Evolutionary conservation across 192 early-diverging fungal genomes (phyloP).

Genomic region (Entomortierella beljakovae): DNA sequence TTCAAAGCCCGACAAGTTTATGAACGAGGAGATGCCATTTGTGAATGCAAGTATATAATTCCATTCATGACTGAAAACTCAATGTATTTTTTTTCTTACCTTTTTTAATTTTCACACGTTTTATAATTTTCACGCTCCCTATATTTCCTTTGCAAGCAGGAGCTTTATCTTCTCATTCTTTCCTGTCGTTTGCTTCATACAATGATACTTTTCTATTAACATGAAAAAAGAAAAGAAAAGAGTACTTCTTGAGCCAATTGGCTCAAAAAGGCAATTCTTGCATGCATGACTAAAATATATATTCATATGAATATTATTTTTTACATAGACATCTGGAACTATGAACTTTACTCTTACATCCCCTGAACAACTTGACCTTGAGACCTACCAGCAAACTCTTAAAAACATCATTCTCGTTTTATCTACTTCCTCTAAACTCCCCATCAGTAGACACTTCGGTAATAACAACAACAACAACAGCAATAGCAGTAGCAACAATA

Average conservation of each 20-base stretch:
- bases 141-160: too few relatives aligned
- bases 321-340: slow-evolving; percentile 24
- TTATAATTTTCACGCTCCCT: background rate
- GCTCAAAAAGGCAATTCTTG: too few relatives aligned
- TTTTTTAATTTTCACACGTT: too few relatives aligned
- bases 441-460: too few relatives aligned
- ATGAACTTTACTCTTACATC: slow-evolving; percentile 42
- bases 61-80: too few relatives aligned
- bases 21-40: slow-evolving; percentile 39
- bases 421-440: background rate
- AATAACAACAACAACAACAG: slow-evolving; percentile 2
- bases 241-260: too few relatives aligned
- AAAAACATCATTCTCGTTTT: slow-evolving; percentile 13
- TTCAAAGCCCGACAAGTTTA: slow-evolving; percentile 25
- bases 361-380: slow-evolving; percentile 26
- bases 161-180: background rate
- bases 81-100: too few relatives aligned
- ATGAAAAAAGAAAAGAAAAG: too few relatives aligned
- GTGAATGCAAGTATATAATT: slow-evolving; percentile 41
- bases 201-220: too few relatives aligned
- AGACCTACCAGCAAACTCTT: slow-evolving; percentile 28
- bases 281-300: too few relatives aligned
- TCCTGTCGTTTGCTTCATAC: background rate
- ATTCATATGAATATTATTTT: too few relatives aligned
- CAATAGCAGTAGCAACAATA: background rate